Conservation (phyloP, 2,329 filamentous ascomycete species). For the Xylaria sp. region DNA sequence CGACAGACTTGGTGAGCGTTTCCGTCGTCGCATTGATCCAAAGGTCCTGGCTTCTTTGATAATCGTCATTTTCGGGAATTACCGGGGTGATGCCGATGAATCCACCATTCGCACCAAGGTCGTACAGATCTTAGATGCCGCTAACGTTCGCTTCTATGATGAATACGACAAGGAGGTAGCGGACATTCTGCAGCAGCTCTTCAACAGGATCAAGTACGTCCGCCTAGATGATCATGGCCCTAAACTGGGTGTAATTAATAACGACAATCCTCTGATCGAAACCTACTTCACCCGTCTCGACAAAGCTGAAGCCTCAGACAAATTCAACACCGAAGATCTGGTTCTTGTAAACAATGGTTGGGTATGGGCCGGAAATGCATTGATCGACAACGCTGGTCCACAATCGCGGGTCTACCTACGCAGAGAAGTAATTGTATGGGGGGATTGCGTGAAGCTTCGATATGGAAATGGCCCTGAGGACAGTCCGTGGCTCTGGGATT, state of each 20-base stretch:
- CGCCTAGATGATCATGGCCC: constrained; percentile 93
- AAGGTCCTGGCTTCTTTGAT: constrained; percentile 74
- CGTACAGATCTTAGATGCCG: constrained; percentile 75
- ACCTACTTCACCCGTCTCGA: constrained; percentile 94
- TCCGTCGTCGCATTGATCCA: constrained; percentile 76
- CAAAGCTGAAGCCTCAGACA: constrained; percentile 77
- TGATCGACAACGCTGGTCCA: constrained; percentile 92
- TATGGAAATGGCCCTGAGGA: constrained; percentile 85
- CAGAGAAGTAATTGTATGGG: constrained; percentile 97
- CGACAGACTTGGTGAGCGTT: constrained; percentile 83
- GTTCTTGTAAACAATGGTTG: constrained; percentile 95
- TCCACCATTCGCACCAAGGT: constrained; percentile 65
- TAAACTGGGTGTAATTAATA: constrained; percentile 80
- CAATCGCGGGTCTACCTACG: constrained; percentile 93
- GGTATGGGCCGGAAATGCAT: constrained; percentile 97
- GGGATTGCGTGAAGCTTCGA: constrained; percentile 95
- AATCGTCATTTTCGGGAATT: constrained; percentile 73
- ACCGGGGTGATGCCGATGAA: constrained; percentile 65
- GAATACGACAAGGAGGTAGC: constrained; percentile 88
- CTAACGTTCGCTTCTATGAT: constrained; percentile 88
- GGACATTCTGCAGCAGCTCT: constrained; percentile 89
- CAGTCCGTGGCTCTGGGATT: constrained; percentile 93
- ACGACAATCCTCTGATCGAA: constrained; percentile 85
- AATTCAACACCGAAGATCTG: constrained; percentile 79
- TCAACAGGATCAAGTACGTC: constrained; percentile 94